A percentile compares a stretch with the other conserved stretches of the same genome.
These are phyloP conservation scores for Hansenula lynferdii DNA, from an alignment of 1,139 yeast genomes.

Conservation along the genomic window DNA sequence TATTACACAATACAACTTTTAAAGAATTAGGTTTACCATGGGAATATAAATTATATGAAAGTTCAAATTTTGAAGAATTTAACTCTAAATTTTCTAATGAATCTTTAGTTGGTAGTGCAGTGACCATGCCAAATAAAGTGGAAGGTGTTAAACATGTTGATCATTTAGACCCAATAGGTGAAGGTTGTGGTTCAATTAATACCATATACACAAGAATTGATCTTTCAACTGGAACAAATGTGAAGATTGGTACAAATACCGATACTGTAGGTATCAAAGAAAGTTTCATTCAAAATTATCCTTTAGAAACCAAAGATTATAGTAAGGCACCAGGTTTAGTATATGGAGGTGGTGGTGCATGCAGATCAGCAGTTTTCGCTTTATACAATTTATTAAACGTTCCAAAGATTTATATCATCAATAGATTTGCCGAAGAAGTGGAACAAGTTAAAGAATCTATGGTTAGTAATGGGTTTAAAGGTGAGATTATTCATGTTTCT, in stretches of 20 bases:
- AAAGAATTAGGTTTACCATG: constrained; percentile 12
- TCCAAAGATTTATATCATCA: constrained; percentile 20
- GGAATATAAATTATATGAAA: constrained; percentile 17
- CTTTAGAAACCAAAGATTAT: constrained; percentile 9
- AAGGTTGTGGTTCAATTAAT: constrained; percentile 22
- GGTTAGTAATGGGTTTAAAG: constrained; percentile 16
- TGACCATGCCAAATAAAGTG: constrained; percentile 22
- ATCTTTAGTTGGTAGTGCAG: constrained; percentile 16
- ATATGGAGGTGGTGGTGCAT: constrained; percentile 23
- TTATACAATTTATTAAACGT: constrained; percentile 17
- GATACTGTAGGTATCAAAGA: constrained; percentile 20
- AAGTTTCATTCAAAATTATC: constrained; percentile 16
- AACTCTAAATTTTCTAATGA: constrained; percentile 8
- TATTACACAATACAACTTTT: constrained; percentile 18
- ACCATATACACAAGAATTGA: constrained; percentile 15
- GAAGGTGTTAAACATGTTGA: constrained; percentile 16
- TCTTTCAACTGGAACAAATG: neutral
- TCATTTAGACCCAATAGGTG: constrained; percentile 15
- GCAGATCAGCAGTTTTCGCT: constrained; percentile 21
- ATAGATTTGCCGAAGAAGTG: constrained; percentile 18
- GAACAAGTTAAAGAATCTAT: constrained; percentile 12
- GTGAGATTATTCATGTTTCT: constrained; percentile 19
- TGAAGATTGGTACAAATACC: constrained; percentile 19
- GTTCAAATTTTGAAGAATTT: constrained; percentile 15
- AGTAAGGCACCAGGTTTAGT: constrained; percentile 16